Conservation (phyloP, 1,284 basidiomycete genomes). For the Moesziomyces aphidis region DNA sequence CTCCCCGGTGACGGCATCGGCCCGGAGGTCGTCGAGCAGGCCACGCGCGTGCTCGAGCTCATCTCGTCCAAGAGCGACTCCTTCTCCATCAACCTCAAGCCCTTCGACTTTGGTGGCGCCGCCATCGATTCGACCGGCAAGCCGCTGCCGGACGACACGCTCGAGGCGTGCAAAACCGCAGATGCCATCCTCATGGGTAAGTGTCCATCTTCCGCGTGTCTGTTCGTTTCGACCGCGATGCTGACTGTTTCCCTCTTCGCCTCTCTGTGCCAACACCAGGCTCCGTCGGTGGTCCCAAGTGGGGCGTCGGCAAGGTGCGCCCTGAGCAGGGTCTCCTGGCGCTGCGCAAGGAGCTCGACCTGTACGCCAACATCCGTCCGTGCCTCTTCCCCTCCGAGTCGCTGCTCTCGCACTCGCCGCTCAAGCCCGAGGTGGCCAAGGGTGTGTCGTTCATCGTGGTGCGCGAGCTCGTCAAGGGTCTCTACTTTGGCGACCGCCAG, state of each 20-base stretch:
- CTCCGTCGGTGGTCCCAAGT: slow-evolving; percentile 97
- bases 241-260: slow-evolving; percentile 74
- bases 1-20: slow-evolving; percentile 98
- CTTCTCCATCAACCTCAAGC: slow-evolving; percentile 77
- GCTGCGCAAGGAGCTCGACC: slow-evolving; percentile 91
- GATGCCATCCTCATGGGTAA: slow-evolving; percentile 66
- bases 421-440: slow-evolving; percentile 85
- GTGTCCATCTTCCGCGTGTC: neutral
- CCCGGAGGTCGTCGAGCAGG: slow-evolving; percentile 92
- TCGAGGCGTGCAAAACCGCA: slow-evolving; percentile 71
- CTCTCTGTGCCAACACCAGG: slow-evolving; percentile 71
- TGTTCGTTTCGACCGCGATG: slow-evolving; percentile 67
- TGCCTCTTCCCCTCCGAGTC: slow-evolving; percentile 93
- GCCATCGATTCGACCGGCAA: slow-evolving; percentile 90
- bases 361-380: slow-evolving; percentile 98
- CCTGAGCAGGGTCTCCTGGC: slow-evolving; percentile 93
- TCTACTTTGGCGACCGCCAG: slow-evolving; percentile 89
- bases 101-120: slow-evolving; percentile 86
- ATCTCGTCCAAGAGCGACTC: slow-evolving; percentile 75
- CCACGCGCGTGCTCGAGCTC: slow-evolving; percentile 83
- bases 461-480: slow-evolving; percentile 79
- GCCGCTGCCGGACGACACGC: slow-evolving; percentile 85
- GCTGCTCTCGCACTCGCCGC: slow-evolving; percentile 88
- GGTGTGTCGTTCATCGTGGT: slow-evolving; percentile 94
- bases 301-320: slow-evolving; percentile 90